Evolutionary conservation across 1,284 basidiomycete species (phyloP), one percentile per base, ranked within the genome.

Genomic region (Heliocybe sulcata): DNA sequence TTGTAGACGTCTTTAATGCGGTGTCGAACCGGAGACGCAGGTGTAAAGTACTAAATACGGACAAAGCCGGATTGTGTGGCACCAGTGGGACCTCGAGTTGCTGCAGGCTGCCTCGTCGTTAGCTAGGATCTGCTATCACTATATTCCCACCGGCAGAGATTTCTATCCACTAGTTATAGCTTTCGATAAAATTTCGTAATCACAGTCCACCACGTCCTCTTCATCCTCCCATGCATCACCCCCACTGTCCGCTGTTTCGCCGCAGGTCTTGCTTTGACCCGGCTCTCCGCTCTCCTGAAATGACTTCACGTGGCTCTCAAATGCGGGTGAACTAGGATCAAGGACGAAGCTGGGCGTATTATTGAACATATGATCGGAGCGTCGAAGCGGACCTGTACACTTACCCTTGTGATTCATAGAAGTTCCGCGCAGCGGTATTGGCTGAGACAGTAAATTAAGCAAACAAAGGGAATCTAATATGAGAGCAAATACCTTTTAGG

Each of bases 171-270:
- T n/a, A 19, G 25, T 19, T 50, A 68, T 60, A 26, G 51, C 14
- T 55, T 69, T 76, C 6, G 78, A 83, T 60, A 87, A 60, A 55
- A 88, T 80, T 55, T 77, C 69, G 56, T 87, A 87, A 64, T 87
- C 83, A 47, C 63, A 69, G 11, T 69, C 65, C 22, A 64, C 66
- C 31, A 66, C 66, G 2, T 65, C 69, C 22, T 64, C 67, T 45
- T 59, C 61, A n/a, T 55, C 60, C 10, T 67, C 67, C 59, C 50
- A 56, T 16, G 63, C 61, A 51, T 56, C 62, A 6, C 69, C 72
- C 2, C 67, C 66, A 14, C 62, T 48, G 14, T 55, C 56, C n/a
- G 57, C 55, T 29, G 27, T 29, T 49, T 29, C n/a, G 38, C 38
- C 38, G 38, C 38, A 42, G 19, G 6, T n/a, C 16, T 42, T 16